These are phyloP conservation scores for Trichoderma gamsii DNA, from an alignment of 495 filamentous ascomycete species.

Conservation along the genomic window DNA sequence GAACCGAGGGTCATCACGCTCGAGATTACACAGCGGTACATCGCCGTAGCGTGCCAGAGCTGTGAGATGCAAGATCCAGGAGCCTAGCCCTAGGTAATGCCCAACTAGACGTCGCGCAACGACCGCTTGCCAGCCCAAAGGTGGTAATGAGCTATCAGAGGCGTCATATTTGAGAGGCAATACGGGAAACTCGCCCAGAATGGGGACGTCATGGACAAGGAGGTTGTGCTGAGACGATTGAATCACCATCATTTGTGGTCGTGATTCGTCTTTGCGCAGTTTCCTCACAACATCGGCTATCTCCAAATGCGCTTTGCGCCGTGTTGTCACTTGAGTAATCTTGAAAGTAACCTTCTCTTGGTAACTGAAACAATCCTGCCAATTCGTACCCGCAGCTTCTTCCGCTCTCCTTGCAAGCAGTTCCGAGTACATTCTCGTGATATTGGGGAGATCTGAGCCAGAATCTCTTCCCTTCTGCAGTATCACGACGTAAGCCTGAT, in stretches of 20 bases:
- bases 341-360: conserved; percentile 83
- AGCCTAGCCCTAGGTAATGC: conserved; percentile 83
- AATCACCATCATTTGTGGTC: conserved; percentile 74
- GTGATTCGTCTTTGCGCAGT: conserved; percentile 72
- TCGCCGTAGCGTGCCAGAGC: conserved; percentile 87
- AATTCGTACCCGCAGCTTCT: conserved; percentile 58
- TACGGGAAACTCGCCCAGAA: conserved; percentile 77
- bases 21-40: conserved; percentile 90
- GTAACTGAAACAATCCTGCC: conserved; percentile 78
- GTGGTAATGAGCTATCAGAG: conserved; percentile 79
- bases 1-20: conserved; percentile 87
- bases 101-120: conserved; percentile 78
- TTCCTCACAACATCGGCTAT: conserved; percentile 80
- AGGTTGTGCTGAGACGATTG: conserved; percentile 81
- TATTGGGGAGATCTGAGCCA: conserved; percentile 75
- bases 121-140: conserved; percentile 89
- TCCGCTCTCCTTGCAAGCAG: conserved; percentile 57
- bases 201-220: conserved; percentile 77
- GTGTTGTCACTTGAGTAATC: conserved; percentile 77
- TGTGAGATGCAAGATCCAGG: conserved; percentile 84
- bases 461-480: conserved; percentile 70
- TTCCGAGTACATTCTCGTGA: conserved; percentile 86
- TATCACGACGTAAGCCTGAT: conserved; percentile 78
- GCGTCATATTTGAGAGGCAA: conserved; percentile 74
- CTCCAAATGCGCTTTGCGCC: conserved; percentile 80